phyloP scores from a whole-genome alignment of 75 land plant genomes.

The Cupressus sempervirens region DNA sequence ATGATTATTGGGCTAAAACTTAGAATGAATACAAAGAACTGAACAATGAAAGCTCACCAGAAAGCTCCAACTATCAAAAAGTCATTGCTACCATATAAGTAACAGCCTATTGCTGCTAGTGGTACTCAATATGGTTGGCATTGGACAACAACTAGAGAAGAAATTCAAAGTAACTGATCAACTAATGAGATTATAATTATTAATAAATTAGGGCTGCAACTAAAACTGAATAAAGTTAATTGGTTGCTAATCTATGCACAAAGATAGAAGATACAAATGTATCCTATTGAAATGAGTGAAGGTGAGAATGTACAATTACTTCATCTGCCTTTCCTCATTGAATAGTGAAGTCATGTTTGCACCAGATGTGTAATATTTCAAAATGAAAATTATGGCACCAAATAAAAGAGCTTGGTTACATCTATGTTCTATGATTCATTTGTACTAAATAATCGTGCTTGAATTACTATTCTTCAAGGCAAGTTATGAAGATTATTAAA shows the following conservation, averaged over 20 bases:
- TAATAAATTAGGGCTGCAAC: neutral
- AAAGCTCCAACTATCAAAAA: neutral
- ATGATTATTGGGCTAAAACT: neutral
- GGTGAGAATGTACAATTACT: neutral
- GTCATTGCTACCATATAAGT: neutral
- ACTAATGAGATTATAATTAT: neutral
- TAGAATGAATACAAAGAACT: neutral
- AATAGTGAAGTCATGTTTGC: neutral
- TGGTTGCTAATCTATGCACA: neutral
- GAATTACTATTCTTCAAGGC: neutral
- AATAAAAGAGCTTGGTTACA: neutral
- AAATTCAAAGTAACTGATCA: neutral
- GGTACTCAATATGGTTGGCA: neutral
- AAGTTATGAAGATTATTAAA: neutral
- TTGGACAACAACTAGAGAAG: neutral
- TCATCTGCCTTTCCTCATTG: neutral
- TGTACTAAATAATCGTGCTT: neutral
- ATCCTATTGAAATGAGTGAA: neutral
- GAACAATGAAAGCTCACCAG: neutral
- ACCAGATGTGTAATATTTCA: neutral
- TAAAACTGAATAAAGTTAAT: neutral
- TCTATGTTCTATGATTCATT: neutral
- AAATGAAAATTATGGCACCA: neutral
- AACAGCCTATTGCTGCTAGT: neutral
- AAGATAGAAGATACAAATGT: neutral